Evolutionary conservation across 352 stramenopile genomes (phyloP), one percentile per base, ranked within the genome.

Genomic region (Blastocystis sp.): DNA sequence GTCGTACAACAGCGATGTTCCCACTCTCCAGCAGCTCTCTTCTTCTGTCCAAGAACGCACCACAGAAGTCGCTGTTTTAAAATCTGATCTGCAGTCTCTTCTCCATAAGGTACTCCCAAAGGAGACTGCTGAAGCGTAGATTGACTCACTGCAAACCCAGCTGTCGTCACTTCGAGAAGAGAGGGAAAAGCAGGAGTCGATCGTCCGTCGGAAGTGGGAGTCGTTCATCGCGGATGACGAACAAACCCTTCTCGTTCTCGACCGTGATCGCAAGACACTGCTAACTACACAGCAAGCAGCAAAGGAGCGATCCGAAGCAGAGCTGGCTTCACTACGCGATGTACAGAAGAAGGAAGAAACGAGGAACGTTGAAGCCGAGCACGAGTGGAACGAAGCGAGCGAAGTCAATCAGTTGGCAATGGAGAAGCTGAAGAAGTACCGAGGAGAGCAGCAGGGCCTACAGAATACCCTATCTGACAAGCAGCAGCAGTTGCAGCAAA

Each of bases 121-220:
- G 1, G 55, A 45, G n/a, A 45, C n/a, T 47, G 8, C 18, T 56
- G 47, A 82, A 85, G 90, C 93, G 47, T 92, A 92, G 47, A 96
- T 95, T 78, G 95, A 93, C 8, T 93, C 94, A 3, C 62, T 95
- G 87, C 95, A 96, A 66, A 93, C 93, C 11, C 93, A 95, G 90
- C 95, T 96, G 94, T 93, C 95, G 39, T 93, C 93, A 53, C 43
- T 95, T 34, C 93, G 95, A 90, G 94, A 93, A 6, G 94, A 93
- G 0, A 92, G 95, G 65, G 93, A 95, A 87, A 93, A 93, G 0
- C 95, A 95, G 89, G 53, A 85, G 26, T 24, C 18, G 8, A 43
- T 37, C 3, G 53, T 87, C 75, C 91, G 92, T 13, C 93, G 95
- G 64, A 90, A 92, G 1, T 76, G 78, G 78, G 56, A 79, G 45